phyloP scores from a whole-genome alignment of 2,329 filamentous ascomycete genomes.

The Botrytis squamosa region DNA sequence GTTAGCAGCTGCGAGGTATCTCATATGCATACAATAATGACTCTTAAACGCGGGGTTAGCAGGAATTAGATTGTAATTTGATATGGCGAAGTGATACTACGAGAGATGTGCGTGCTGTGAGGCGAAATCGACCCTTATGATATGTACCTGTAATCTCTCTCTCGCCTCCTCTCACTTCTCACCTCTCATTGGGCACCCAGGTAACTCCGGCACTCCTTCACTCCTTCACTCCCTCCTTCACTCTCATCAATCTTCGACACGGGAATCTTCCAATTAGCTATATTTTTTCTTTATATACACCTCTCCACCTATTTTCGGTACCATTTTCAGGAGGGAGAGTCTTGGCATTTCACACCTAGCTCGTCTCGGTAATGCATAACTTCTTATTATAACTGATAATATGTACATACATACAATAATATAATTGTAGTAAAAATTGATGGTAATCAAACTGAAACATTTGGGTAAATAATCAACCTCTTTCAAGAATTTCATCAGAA shows the following conservation, averaged over 20 bases:
- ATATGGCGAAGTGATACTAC: neutral
- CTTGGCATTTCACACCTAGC: neutral
- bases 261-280: neutral
- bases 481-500: neutral
- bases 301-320: neutral
- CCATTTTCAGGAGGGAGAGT: neutral
- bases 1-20: neutral
- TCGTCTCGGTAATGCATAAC: neutral
- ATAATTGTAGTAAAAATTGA: neutral
- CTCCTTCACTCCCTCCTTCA: neutral
- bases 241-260: neutral
- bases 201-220: neutral
- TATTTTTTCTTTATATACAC: neutral
- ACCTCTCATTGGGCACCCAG: neutral
- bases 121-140: neutral
- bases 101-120: neutral
- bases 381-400: too few relatives aligned
- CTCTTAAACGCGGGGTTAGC: conserved; percentile 1
- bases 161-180: neutral
- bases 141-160: neutral
- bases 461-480: neutral
- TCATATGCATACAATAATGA: neutral
- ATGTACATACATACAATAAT: too few relatives aligned
- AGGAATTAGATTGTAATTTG: neutral
- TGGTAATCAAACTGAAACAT: conserved; percentile 9